Conservation (phyloP, 495 filamentous ascomycete species). For the Penicillium paradoxum region DNA sequence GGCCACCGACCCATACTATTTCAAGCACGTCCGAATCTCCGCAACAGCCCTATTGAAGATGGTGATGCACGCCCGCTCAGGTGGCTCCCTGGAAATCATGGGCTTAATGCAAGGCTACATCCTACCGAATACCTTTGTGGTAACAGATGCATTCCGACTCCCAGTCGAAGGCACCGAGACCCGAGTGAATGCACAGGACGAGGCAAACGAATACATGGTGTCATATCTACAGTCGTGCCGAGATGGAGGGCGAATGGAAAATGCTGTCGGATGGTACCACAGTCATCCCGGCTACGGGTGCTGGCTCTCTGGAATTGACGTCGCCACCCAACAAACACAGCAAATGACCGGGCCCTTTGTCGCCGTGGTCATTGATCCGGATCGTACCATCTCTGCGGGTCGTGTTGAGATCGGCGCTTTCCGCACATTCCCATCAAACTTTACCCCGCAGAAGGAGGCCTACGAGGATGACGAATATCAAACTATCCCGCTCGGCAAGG, state of each 20-base stretch:
- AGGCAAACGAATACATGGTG: constrained; percentile 96
- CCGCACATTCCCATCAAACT: constrained; percentile 77
- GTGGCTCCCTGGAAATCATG: constrained; percentile 92
- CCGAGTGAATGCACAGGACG: constrained; percentile 88
- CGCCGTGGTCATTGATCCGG: constrained; percentile 95
- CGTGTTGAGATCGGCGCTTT: constrained; percentile 98
- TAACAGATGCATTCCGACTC: constrained; percentile 90
- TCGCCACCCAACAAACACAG: constrained; percentile 77
- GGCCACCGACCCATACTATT: constrained; percentile 78
- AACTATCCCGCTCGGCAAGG: constrained; percentile 81
- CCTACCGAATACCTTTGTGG: constrained; percentile 70
- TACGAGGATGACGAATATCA: constrained; percentile 47
- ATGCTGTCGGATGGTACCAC: constrained; percentile 98
- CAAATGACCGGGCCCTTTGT: constrained; percentile 91
- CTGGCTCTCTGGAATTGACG: constrained; percentile 96
- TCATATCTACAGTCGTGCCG: constrained; percentile 72
- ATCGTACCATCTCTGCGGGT: constrained; percentile 89
- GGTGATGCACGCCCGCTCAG: constrained; percentile 97
- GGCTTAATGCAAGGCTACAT: constrained; percentile 98
- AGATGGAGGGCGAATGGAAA: constrained; percentile 74
- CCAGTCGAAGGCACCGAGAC: constrained; percentile 98
- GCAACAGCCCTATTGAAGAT: constrained; percentile 95
- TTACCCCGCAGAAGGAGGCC: constrained; percentile 51
- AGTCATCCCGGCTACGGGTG: constrained; percentile 97
- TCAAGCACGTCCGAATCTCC: constrained; percentile 89